Evolutionary conservation across 1,284 basidiomycete genomes (phyloP).

Genomic region (Vanrija humicola): DNA sequence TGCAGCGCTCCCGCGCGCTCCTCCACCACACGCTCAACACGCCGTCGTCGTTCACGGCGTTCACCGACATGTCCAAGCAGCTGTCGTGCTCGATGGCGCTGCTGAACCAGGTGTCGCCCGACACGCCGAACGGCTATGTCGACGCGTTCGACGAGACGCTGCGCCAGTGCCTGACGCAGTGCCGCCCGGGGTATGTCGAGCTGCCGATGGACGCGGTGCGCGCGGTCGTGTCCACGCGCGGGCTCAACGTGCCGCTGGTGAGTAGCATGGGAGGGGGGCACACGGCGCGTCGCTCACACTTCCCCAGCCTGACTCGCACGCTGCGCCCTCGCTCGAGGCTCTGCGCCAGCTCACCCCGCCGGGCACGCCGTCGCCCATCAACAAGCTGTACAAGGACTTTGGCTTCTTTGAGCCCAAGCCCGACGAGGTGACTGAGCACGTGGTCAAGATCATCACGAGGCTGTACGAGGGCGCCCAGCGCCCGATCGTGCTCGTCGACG

Average conservation of each 20-base stretch:
- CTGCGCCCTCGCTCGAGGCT: slow-evolving; percentile 8
- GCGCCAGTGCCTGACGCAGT: slow-evolving; percentile 65
- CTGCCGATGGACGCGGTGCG: slow-evolving; percentile 81
- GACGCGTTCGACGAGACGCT: slow-evolving; percentile 77
- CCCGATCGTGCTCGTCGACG: slow-evolving; percentile 79
- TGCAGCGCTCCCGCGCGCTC: slow-evolving; percentile 54
- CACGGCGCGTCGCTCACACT: slow-evolving; percentile 4
- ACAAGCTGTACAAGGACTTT: slow-evolving; percentile 3
- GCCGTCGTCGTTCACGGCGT: slow-evolving; percentile 68
- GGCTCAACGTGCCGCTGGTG: slow-evolving; percentile 53
- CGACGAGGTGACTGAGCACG: slow-evolving; percentile 61
- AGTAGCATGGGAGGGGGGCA: background rate
- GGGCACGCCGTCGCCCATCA: slow-evolving; percentile 4
- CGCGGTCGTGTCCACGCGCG: slow-evolving; percentile 62
- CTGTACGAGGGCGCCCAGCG: slow-evolving; percentile 64
- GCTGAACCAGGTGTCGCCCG: slow-evolving; percentile 55
- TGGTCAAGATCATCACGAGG: slow-evolving; percentile 66
- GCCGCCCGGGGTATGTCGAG: slow-evolving; percentile 81
- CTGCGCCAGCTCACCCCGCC: background rate
- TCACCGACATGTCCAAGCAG: slow-evolving; percentile 68
- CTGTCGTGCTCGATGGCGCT: slow-evolving; percentile 68
- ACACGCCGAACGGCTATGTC: slow-evolving; percentile 52
- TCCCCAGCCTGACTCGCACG: slow-evolving; percentile 17
- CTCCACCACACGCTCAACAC: slow-evolving; percentile 86
- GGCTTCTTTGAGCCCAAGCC: slow-evolving; percentile 51